These are phyloP conservation scores for Botrytis hyacinthi DNA, from an alignment of 2,329 filamentous ascomycete species.

Conservation along the genomic window DNA sequence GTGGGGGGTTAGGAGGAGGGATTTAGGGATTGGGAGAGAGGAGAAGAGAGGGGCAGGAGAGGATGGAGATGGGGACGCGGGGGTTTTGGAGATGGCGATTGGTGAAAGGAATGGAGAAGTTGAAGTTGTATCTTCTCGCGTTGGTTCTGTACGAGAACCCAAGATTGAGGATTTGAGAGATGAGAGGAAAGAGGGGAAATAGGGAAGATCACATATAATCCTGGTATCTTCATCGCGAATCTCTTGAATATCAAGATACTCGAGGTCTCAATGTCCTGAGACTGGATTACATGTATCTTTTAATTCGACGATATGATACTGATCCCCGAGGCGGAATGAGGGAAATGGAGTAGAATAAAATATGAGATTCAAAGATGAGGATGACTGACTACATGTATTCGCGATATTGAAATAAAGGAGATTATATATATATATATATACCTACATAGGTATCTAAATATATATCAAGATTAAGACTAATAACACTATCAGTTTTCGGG, in stretches of 20 bases:
- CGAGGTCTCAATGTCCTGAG: too few relatives aligned
- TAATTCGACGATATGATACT: too few relatives aligned
- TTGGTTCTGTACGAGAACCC: background rate
- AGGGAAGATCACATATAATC: background rate
- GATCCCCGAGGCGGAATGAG: too few relatives aligned
- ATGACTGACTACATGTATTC: too few relatives aligned
- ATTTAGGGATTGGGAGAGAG: slow-evolving; percentile 21
- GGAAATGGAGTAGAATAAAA: too few relatives aligned
- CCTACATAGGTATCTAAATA: too few relatives aligned
- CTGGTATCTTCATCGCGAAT: background rate
- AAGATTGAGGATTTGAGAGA: background rate
- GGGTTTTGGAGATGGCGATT: background rate
- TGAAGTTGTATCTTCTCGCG: background rate
- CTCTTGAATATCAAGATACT: background rate
- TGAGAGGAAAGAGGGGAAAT: background rate
- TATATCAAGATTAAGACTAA: too few relatives aligned
- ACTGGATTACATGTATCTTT: background rate
- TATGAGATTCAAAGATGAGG: too few relatives aligned
- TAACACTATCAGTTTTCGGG: too few relatives aligned
- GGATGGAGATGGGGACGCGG: slow-evolving; percentile 17
- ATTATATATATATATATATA: too few relatives aligned
- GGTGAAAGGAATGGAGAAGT: background rate
- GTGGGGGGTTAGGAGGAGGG: slow-evolving; percentile 39
- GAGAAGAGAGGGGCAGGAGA: background rate
- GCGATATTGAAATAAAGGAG: too few relatives aligned